Conservation (phyloP, 352 stramenopile species). For the Phytophthora megakarya region DNA sequence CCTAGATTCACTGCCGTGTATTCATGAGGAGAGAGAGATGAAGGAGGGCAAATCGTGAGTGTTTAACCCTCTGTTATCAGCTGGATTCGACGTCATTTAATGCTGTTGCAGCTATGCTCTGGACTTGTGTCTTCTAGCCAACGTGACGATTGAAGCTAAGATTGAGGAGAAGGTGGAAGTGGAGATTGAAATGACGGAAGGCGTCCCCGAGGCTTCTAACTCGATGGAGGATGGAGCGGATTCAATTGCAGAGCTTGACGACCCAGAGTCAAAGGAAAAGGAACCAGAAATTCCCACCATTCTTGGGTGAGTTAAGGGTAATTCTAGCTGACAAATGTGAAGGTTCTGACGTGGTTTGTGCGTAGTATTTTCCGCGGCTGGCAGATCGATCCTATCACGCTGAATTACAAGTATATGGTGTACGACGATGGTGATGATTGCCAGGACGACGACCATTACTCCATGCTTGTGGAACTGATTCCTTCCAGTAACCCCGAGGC, state of each 20-base stretch:
- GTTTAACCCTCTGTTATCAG: background rate
- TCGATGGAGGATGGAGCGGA: conserved; percentile 12
- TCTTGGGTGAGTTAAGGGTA: conserved; percentile 46
- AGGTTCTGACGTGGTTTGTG: conserved; percentile 13
- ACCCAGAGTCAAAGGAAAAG: conserved; percentile 19
- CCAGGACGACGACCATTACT: conserved; percentile 48
- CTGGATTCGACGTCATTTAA: background rate
- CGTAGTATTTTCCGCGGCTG: conserved; percentile 77
- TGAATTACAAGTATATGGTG: conserved; percentile 79
- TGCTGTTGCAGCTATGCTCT: conserved; percentile 48
- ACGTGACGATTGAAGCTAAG: conserved; percentile 57
- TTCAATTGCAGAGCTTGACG: conserved; percentile 11
- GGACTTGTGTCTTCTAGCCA: conserved; percentile 64
- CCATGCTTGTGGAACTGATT: conserved; percentile 59
- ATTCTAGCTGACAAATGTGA: background rate
- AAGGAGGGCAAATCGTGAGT: conserved; percentile 54
- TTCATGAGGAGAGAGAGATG: conserved; percentile 48
- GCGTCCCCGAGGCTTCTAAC: background rate
- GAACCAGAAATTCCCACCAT: conserved; percentile 46
- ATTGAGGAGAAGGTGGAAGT: conserved; percentile 32
- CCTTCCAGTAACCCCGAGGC: conserved; percentile 45
- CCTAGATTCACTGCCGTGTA: conserved; percentile 40
- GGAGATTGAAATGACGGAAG: conserved; percentile 32
- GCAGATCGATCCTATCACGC: conserved; percentile 77
- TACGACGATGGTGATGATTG: conserved; percentile 81